Percentiles rank a stretch among this genome's conserved stretches.
phyloP scores from a whole-genome alignment of 495 filamentous ascomycete species.

The Hypoxylon fuscum region DNA sequence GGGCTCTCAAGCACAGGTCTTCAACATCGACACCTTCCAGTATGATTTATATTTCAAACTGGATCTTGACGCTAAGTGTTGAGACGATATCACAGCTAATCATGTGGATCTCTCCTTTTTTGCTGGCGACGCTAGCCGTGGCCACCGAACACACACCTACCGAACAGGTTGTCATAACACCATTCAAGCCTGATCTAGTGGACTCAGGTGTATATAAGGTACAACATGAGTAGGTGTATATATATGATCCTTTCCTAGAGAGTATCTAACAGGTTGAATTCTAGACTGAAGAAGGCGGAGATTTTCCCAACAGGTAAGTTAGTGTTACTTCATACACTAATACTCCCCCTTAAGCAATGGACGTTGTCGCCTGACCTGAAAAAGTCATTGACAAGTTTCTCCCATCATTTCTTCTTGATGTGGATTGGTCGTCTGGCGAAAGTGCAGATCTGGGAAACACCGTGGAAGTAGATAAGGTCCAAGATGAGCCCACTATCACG shows the following conservation, averaged over 20 bases:
- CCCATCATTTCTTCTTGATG: constrained; percentile 61
- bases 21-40: background rate
- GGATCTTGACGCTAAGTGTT: too few species aligned
- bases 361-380: constrained; percentile 1
- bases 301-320: constrained; percentile 66
- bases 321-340: background rate
- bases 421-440: constrained; percentile 58
- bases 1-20: constrained; percentile 6
- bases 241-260: background rate
- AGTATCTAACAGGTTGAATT: constrained; percentile 1
- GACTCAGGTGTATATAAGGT: constrained; percentile 26
- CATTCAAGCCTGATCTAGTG: background rate
- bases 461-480: constrained; percentile 59
- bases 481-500: constrained; percentile 59
- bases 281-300: constrained; percentile 65
- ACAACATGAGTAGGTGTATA: constrained; percentile 20
- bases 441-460: constrained; percentile 68
- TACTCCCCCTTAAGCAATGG: background rate
- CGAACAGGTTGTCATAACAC: constrained; percentile 12
- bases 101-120: constrained; percentile 6
- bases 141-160: constrained; percentile 1
- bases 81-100: too few species aligned
- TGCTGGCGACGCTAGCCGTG: background rate
- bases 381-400: constrained; percentile 72
- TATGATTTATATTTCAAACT: background rate